A percentile compares a stretch with the other conserved stretches of the same genome.
phyloP scores from a whole-genome alignment of 2,329 filamentous ascomycete genomes.

The Fusarium sp. region DNA sequence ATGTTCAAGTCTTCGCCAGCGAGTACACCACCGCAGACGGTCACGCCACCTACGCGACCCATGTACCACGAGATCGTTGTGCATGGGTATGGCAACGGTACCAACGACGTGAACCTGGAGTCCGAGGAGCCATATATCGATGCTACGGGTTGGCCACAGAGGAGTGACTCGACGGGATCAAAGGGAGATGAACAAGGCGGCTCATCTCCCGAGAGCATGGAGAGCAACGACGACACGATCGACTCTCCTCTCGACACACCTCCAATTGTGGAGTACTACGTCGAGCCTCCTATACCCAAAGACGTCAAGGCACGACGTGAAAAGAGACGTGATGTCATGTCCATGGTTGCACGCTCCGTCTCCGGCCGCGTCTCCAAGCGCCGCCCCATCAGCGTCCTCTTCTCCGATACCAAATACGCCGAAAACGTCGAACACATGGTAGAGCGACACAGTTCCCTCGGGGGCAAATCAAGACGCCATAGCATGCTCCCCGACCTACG shows the following conservation, averaged over 20 bases:
- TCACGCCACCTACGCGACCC: constrained; percentile 28
- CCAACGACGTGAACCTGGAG: constrained; percentile 50
- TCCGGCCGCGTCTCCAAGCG: constrained; percentile 41
- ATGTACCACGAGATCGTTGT: constrained; percentile 61
- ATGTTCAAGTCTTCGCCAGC: constrained; percentile 42
- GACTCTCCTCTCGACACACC: constrained; percentile 39
- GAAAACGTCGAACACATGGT: constrained; percentile 41
- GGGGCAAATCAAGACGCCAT: constrained; percentile 30
- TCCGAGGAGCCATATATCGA: constrained; percentile 9
- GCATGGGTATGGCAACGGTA: constrained; percentile 63
- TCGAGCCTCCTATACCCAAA: constrained; percentile 22
- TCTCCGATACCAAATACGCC: constrained; percentile 43
- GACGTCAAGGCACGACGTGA: constrained; percentile 41
- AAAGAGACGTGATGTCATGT: constrained; percentile 43
- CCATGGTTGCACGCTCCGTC: constrained; percentile 41
- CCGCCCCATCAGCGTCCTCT: constrained; percentile 43
- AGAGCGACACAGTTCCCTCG: constrained; percentile 13
- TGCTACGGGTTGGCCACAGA: constrained; percentile 27
- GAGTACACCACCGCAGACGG: constrained; percentile 26
- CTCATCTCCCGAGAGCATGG: constrained; percentile 40
- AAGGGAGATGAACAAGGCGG: constrained; percentile 31
- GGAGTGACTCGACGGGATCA: constrained; percentile 44
- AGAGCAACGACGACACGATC: constrained; percentile 43
- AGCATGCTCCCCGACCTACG: constrained; percentile 40
- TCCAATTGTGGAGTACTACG: constrained; percentile 27